Base-by-base conservation (phyloP, 2,329 filamentous ascomycete genomes). In the Hymenotorrendiella dingleyae region DNA sequence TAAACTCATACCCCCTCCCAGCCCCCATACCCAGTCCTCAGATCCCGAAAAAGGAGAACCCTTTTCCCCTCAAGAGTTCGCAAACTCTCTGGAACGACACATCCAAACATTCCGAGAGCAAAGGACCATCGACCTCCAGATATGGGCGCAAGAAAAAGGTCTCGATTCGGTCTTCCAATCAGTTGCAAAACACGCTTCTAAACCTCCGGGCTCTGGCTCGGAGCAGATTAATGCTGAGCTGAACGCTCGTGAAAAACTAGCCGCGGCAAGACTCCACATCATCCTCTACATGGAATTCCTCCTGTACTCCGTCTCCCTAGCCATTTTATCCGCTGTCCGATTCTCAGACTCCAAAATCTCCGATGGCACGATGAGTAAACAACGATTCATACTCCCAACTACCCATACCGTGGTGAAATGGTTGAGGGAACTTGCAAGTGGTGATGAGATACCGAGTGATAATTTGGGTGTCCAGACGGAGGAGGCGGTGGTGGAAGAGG, bases 221-320 rank as follows among this genome's bases (percentile, higher is more conserved):
- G 72, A 80, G 49, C 58, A 24, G 61, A 66, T 52, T 48, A 70
- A 71, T 1, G 67, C 78, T 33, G 66, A 24, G 10, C 30, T n/a
- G 4, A 11, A 19, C 20, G 14, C 43, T n/a, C 40, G 45, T 26
- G 50, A 52, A 24, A 27, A 38, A 11, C 20, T 40, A 12, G 44
- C 42, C 8, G 50, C 46, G 6, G 48, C 75, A 9, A 80, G 86
- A 52, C 67, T 88, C 0, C 86, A 82, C 55, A 64, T 85, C 3
- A 67, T 84, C 27, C 70, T 87, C 4, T 78, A 80, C 64, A 76
- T 87, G 64, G 80, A 87, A 52, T 84, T 82, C 54, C 65, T 88
- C 20, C 64, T 82, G 2, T 69, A 72, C 50, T 72, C 69, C 0
- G 67, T 78, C 1, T 76, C 74, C 12, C 70, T 73, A 40, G 72